phyloP scores from a whole-genome alignment of 2,329 filamentous ascomycete species.

The Botrytis galanthina region DNA sequence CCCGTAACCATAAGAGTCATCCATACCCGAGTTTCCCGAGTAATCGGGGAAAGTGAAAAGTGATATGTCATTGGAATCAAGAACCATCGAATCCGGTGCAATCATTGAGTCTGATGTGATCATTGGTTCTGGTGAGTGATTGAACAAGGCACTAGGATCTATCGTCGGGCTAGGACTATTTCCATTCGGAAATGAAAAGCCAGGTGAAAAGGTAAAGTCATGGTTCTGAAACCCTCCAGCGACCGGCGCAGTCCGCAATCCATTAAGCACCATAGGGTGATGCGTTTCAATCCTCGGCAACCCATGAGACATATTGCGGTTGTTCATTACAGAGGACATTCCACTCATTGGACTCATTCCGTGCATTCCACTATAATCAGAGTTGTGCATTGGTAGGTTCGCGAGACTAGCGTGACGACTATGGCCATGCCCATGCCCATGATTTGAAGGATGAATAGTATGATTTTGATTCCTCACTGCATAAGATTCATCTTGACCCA shows the following conservation, averaged over 20 bases:
- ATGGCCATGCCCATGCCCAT: constrained; percentile 2
- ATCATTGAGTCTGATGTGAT: not conserved
- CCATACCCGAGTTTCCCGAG: constrained; percentile 57
- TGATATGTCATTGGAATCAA: constrained; percentile 63
- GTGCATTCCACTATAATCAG: constrained; percentile 54
- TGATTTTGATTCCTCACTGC: constrained; percentile 41
- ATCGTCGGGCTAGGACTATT: constrained; percentile 64
- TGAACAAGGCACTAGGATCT: constrained; percentile 74
- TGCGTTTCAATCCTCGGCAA: constrained; percentile 82
- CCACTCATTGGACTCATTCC: constrained; percentile 40
- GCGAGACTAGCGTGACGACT: constrained; percentile 73
- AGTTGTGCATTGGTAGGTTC: constrained; percentile 60
- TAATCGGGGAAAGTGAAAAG: constrained; percentile 57
- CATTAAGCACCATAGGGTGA: constrained; percentile 59
- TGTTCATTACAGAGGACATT: constrained; percentile 67
- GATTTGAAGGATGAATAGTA: not conserved
- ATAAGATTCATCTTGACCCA: constrained; percentile 40
- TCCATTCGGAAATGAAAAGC: constrained; percentile 34
- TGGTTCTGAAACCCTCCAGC: constrained; percentile 63
- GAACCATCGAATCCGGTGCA: constrained; percentile 61
- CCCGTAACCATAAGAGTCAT: constrained; percentile 74
- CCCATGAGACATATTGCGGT: constrained; percentile 64
- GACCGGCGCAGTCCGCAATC: constrained; percentile 75
- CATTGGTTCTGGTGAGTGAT: constrained; percentile 66
- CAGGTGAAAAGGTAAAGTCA: constrained; percentile 70